These are phyloP conservation scores for Microdochium nivale DNA, from an alignment of 2,329 filamentous ascomycete species.

Conservation along the genomic window DNA sequence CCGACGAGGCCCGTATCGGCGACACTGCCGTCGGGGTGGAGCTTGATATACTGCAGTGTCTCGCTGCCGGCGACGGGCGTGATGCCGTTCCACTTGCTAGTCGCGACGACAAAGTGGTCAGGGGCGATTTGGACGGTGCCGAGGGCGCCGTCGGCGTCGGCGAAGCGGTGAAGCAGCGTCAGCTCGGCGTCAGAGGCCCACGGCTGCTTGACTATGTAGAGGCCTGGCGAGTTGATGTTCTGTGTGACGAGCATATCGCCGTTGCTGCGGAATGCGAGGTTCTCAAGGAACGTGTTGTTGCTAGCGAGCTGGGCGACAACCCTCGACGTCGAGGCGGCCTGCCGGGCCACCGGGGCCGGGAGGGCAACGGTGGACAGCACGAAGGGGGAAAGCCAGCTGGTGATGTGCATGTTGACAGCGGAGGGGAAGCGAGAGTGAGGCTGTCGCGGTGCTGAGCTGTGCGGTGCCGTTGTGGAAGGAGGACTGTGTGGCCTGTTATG, in stretches of 20 bases:
- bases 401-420: too few relatives aligned
- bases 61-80: slow-evolving; percentile 6
- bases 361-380: too few relatives aligned
- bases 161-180: slow-evolving; percentile 17
- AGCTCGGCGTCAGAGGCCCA: slow-evolving; percentile 10
- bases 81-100: slow-evolving; percentile 3
- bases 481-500: too few relatives aligned
- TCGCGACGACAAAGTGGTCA: slow-evolving; percentile 13
- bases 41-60: slow-evolving; percentile 11
- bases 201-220: slow-evolving; percentile 19
- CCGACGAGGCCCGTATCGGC: slow-evolving; percentile 8
- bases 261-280: slow-evolving; percentile 21
- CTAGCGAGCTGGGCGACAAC: slow-evolving; percentile 12
- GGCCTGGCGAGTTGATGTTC: slow-evolving; percentile 14
- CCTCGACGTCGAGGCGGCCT: background rate
- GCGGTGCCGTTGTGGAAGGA: too few relatives aligned
- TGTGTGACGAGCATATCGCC: slow-evolving; percentile 22
- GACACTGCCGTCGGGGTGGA: background rate
- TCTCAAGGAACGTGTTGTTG: slow-evolving; percentile 19
- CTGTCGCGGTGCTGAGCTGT: too few relatives aligned
- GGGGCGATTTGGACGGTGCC: slow-evolving; percentile 21
- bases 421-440: too few relatives aligned
- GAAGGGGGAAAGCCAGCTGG: too few relatives aligned
- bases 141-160: slow-evolving; percentile 12
- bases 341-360: too few relatives aligned